A percentile compares a stretch with the other conserved stretches of the same genome.
Conservation (phyloP, 352 stramenopile species). For the Phytopythium delawarense region DNA sequence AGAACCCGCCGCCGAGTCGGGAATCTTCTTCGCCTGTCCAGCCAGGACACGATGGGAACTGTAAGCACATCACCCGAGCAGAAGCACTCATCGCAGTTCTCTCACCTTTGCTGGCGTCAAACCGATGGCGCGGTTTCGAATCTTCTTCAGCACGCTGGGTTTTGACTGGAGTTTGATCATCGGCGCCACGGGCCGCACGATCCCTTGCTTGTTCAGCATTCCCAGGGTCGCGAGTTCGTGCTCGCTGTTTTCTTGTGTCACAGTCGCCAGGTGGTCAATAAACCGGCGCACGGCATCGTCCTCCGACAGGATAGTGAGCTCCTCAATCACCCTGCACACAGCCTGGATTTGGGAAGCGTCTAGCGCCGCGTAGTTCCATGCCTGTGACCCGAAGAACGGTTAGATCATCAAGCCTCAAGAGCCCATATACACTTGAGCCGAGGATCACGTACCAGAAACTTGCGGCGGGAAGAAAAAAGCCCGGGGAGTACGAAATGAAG, state of each 20-base stretch:
- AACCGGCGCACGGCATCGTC: slow-evolving; percentile 21
- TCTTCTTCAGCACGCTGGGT: slow-evolving; percentile 19
- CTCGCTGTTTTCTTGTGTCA: slow-evolving; percentile 34
- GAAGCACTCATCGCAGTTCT: background rate
- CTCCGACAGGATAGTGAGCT: slow-evolving; percentile 32
- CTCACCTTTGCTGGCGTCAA: background rate
- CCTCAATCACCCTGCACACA: slow-evolving; percentile 34
- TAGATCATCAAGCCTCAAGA: background rate
- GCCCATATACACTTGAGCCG: background rate
- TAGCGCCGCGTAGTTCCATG: slow-evolving; percentile 67
- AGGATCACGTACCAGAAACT: slow-evolving; percentile 54
- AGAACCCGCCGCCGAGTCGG: background rate
- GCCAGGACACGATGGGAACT: background rate
- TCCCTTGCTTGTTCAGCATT: slow-evolving; percentile 34
- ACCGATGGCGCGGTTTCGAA: slow-evolving; percentile 10
- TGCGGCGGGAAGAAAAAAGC: slow-evolving; percentile 64
- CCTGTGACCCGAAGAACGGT: slow-evolving; percentile 13
- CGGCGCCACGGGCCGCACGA: slow-evolving; percentile 20
- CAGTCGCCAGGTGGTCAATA: slow-evolving; percentile 20
- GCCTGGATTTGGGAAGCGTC: slow-evolving; percentile 33
- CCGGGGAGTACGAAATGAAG: slow-evolving; percentile 68
- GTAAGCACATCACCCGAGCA: background rate
- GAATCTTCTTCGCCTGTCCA: background rate
- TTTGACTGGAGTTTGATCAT: slow-evolving; percentile 23
- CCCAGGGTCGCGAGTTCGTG: slow-evolving; percentile 32